A percentile compares a stretch with the other conserved stretches of the same genome.
phyloP scores from a whole-genome alignment of 2,329 filamentous ascomycete genomes.

The Purpureocillium lavendulum region DNA sequence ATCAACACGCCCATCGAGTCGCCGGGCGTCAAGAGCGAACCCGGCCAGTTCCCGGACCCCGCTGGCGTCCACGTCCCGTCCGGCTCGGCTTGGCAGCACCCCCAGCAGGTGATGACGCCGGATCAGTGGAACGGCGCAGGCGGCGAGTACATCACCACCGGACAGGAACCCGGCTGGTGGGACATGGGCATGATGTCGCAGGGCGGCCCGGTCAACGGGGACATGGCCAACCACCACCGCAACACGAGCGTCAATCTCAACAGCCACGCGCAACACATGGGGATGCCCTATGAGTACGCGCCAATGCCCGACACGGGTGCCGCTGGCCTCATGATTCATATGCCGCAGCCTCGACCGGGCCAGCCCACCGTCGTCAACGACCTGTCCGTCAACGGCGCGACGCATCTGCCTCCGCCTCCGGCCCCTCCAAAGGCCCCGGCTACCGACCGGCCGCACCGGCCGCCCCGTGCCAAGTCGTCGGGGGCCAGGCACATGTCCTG shows the following conservation, averaged over 20 bases:
- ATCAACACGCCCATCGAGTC: constrained; percentile 30
- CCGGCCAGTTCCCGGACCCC: constrained; percentile 16
- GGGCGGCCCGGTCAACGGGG: constrained; percentile 11
- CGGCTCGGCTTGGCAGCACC: constrained; percentile 9
- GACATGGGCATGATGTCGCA: constrained; percentile 19
- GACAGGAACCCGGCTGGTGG: constrained; percentile 20
- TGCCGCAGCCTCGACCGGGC: constrained; percentile 35
- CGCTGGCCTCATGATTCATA: constrained; percentile 43
- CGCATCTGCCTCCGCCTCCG: constrained; percentile 25
- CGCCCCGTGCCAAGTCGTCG: constrained; percentile 45
- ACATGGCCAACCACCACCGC: constrained; percentile 22
- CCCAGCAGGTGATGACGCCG: constrained; percentile 14
- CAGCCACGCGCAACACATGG: constrained; percentile 30
- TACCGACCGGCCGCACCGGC: constrained; percentile 31
- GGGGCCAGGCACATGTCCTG: constrained; percentile 39
- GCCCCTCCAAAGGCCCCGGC: constrained; percentile 12
- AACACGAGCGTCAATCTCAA: constrained; percentile 29
- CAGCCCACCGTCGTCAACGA: constrained; percentile 27
- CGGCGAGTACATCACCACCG: constrained; percentile 15
- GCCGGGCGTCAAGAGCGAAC: constrained; percentile 24
- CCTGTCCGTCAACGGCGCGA: constrained; percentile 22
- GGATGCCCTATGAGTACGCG: constrained; percentile 31
- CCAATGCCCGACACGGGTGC: constrained; percentile 20
- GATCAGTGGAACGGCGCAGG: constrained; percentile 16
- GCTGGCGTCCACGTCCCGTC: constrained; percentile 9